Base-by-base conservation (phyloP, 768 basidiomycete genomes). In the Kockovaella imperatae region DNA sequence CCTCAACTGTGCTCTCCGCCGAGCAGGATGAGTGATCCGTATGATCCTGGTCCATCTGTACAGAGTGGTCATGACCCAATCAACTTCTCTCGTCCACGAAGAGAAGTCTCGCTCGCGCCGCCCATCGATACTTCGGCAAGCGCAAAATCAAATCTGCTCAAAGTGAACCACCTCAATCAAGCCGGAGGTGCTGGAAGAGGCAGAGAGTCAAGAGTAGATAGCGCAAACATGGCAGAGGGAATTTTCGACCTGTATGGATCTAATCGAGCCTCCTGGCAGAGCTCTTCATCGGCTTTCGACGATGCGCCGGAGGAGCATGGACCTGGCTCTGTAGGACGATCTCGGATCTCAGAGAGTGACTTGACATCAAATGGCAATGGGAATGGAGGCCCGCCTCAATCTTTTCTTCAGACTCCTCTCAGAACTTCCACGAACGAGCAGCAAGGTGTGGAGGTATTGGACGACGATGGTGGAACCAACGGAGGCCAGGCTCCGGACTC, bases 181-280 rank as follows among this genome's bases (percentile, higher is more conserved):
- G n/a, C n/a, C n/a, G n/a, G n/a, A n/a, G n/a, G n/a, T n/a, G n/a
- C n/a, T n/a, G n/a, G n/a, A n/a, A n/a, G n/a, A n/a, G n/a, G n/a
- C n/a, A 13, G 45, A 17, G 55, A 60, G n/a, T 57, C 55, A 32
- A 56, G 40, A n/a, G 18, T 61, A 28, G 53, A 54, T 10, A 57
- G 56, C 36, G 56, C 36, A 3, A 49, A 50, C 28, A 45, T 57
- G 26, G 62, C 62, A n/a, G 62, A 21, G 6, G 59, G 49, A 23
- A 64, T 64, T 26, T 64, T 60, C 35, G 46, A 51, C 29, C 45
- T 64, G 30, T 64, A 64, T 32, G 59, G 56, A 4, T 35, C 15
- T 4, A 35, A 26, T 23, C 18, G 47, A 8, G 47, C 39, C 26
- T 25, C 35, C 10, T 48, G 47, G 47, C 20, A 29, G 30, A 28